Evolutionary conservation across 441 rosid genomes (phyloP).

Genomic region (Corymbia citriodora): DNA sequence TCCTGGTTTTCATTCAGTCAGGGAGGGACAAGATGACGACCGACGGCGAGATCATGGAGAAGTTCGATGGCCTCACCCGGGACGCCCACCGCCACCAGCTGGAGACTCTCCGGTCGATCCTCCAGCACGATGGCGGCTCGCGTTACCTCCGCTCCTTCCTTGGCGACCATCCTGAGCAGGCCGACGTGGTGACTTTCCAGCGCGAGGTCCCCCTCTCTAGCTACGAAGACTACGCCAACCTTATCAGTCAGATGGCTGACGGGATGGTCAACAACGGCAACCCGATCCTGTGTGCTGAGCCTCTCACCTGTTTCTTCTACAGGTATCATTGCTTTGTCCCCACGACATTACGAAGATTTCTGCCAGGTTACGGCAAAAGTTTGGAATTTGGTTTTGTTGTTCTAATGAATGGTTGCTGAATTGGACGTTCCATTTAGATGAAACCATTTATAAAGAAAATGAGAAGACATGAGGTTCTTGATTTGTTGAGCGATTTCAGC

Average conservation of each 20-base stretch:
- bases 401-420: not conserved
- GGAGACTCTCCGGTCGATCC: slow-evolving; percentile 37
- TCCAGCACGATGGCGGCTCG: slow-evolving; percentile 23
- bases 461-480: not conserved
- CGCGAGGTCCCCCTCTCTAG: slow-evolving; percentile 28
- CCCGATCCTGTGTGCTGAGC: slow-evolving; percentile 31
- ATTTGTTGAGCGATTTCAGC: not conserved
- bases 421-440: not conserved
- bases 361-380: not conserved
- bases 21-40: not conserved
- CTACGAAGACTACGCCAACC: slow-evolving; percentile 35
- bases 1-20: not conserved
- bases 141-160: slow-evolving; percentile 31
- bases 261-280: not conserved
- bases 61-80: slow-evolving; percentile 29
- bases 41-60: slow-evolving; percentile 21
- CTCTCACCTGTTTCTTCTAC: slow-evolving; percentile 42
- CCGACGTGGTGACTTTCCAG: slow-evolving; percentile 23
- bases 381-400: not conserved
- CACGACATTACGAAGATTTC: not conserved
- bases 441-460: not conserved
- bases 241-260: slow-evolving; percentile 27
- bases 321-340: slow-evolving; percentile 16
- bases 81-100: slow-evolving; percentile 23
- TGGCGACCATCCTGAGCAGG: not conserved